Conservation (phyloP, 2,329 filamentous ascomycete genomes). For the Nigrospora osmanthi region DNA sequence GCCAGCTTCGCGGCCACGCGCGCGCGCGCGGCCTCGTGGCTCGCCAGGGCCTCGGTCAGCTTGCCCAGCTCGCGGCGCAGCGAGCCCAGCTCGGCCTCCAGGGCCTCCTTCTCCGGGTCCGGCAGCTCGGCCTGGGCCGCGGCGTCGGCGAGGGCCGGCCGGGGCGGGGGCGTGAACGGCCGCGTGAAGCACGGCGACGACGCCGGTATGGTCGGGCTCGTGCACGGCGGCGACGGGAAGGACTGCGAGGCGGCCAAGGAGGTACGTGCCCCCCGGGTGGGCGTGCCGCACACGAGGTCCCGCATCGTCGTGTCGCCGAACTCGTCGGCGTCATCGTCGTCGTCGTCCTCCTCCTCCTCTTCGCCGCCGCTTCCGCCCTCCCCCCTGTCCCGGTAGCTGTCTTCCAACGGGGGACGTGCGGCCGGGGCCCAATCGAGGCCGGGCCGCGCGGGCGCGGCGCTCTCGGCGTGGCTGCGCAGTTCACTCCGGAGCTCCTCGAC, state of each 20-base stretch:
- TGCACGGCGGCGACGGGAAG: conserved; percentile 48
- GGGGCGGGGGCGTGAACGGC: conserved; percentile 4
- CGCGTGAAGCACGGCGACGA: conserved; percentile 30
- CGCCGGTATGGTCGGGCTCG: conserved; percentile 28
- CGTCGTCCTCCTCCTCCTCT: conserved; percentile 16
- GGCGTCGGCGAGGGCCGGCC: conserved; percentile 20
- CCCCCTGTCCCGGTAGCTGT: conserved; percentile 28
- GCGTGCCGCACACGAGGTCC: conserved; percentile 44
- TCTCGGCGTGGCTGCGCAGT: conserved; percentile 11
- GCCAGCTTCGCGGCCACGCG: conserved; percentile 17
- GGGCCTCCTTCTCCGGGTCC: conserved; percentile 30
- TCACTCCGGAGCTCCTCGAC: conserved; percentile 22
- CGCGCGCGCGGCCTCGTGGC: conserved; percentile 33
- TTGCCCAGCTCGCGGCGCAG: conserved; percentile 40
- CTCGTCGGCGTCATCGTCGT: conserved; percentile 23
- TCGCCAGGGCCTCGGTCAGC: conserved; percentile 37
- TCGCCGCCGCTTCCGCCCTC: conserved; percentile 16
- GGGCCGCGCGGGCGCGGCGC: conserved; percentile 7
- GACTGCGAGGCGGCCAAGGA: conserved; percentile 19
- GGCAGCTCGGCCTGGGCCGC: conserved; percentile 33
- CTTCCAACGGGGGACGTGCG: conserved; percentile 38
- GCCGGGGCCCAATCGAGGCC: conserved; percentile 43
- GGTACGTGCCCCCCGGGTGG: conserved; percentile 24
- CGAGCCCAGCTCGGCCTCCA: conserved; percentile 39
- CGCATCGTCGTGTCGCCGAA: conserved; percentile 45